Conservation (phyloP, 148 eudicot genomes). For the Cornus controversa region DNA sequence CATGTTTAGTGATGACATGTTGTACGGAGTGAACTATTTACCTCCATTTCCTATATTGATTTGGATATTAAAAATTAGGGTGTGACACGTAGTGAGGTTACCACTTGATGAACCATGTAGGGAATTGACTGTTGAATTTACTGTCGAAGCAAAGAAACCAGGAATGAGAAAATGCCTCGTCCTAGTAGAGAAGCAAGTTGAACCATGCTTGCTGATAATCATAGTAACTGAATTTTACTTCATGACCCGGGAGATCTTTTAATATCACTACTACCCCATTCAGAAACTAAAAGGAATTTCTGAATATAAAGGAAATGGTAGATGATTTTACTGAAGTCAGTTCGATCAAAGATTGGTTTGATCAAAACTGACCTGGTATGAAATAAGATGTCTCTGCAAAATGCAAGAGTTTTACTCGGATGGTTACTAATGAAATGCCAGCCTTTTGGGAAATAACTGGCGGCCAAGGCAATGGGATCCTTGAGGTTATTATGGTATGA, state of each 20-base stretch:
- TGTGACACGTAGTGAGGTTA: no score
- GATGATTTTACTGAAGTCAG: neutral
- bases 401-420: neutral
- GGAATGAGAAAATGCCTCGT: neutral
- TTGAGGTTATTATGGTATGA: neutral
- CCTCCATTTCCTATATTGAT: no score
- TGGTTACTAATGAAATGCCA: neutral
- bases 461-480: neutral
- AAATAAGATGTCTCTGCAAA: neutral
- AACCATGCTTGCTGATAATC: no score
- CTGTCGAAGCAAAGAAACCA: no score
- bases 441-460: no score
- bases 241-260: neutral
- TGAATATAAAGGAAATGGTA: neutral
- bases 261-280: neutral
- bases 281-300: no score
- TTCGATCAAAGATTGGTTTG: neutral
- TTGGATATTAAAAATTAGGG: no score
- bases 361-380: neutral
- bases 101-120: no score
- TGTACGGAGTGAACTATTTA: no score
- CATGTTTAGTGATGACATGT: no score
- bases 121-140: no score
- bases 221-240: no score
- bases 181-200: neutral